These are phyloP conservation scores for Pleurotus giganteus DNA, from an alignment of 768 basidiomycete genomes.

Conservation along the genomic window DNA sequence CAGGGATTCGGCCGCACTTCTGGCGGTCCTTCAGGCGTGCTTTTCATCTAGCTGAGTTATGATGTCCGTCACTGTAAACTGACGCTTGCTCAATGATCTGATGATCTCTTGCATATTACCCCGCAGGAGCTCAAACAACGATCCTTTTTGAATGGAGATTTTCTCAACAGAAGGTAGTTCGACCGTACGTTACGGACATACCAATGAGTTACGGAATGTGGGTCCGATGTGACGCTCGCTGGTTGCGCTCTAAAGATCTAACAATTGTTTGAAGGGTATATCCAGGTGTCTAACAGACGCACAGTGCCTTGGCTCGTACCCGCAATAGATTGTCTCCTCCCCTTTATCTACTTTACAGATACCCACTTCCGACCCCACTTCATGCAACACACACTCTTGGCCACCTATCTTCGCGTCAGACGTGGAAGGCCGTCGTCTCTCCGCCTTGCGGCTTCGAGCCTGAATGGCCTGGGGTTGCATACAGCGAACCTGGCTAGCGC, in stretches of 20 bases:
- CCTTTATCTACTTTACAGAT: too few relatives aligned
- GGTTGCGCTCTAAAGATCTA: too few relatives aligned
- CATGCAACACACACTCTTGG: not conserved
- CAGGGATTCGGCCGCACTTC: constrained; percentile 6
- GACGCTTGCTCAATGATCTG: not conserved
- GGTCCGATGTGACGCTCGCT: too few relatives aligned
- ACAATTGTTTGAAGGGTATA: too few relatives aligned
- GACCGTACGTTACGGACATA: not conserved
- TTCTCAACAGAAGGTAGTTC: not conserved
- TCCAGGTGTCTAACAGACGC: not conserved
- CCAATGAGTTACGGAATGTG: not conserved
- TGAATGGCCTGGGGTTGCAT: not conserved
- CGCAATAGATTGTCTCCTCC: too few relatives aligned
- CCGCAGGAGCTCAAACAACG: not conserved
- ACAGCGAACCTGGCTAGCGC: not conserved
- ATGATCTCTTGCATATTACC: not conserved
- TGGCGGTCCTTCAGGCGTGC: constrained; percentile 5
- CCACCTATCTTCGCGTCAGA: too few relatives aligned
- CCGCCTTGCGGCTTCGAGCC: not conserved
- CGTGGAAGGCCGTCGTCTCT: not conserved
- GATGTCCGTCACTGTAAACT: not conserved
- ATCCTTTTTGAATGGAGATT: not conserved
- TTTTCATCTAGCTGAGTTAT: constrained; percentile 1
- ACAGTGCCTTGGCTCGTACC: not conserved
- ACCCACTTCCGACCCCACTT: not conserved